Conservation (phyloP, 345 rosid species). For the Populus ilicifolia region DNA sequence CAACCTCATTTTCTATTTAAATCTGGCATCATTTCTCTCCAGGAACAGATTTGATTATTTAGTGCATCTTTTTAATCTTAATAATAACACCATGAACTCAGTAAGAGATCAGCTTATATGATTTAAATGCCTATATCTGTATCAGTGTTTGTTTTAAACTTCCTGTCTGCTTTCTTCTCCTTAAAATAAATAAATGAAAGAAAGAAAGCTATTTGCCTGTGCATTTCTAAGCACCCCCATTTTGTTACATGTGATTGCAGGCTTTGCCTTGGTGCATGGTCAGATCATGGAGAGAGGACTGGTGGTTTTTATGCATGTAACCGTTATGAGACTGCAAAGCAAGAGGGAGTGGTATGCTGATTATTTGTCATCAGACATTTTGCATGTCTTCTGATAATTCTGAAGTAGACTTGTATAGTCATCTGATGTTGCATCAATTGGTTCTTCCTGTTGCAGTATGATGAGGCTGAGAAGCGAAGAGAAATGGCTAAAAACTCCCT, state of each 20-base stretch:
- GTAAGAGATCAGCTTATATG: not conserved
- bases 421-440: not conserved
- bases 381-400: not conserved
- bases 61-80: not conserved
- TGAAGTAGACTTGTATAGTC: not conserved
- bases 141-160: not conserved
- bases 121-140: not conserved
- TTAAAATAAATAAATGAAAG: not conserved
- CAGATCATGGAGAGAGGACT: constrained; percentile 76
- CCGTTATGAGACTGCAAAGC: constrained; percentile 77
- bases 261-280: constrained; percentile 78
- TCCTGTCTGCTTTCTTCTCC: not conserved
- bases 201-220: not conserved
- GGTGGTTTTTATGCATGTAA: constrained; percentile 80
- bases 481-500: constrained; percentile 89
- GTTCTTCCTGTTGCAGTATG: constrained; percentile 42
- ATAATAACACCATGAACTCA: no score
- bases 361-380: not conserved
- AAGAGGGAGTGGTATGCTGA: constrained; percentile 71
- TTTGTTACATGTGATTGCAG: constrained; percentile 36
- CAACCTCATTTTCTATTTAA: not conserved
- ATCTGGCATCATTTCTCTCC: not conserved
- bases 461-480: constrained; percentile 74
- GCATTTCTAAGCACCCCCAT: not conserved
- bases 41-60: not conserved